phyloP scores from a whole-genome alignment of 257 asterid genomes.

The Misopates orontium region DNA sequence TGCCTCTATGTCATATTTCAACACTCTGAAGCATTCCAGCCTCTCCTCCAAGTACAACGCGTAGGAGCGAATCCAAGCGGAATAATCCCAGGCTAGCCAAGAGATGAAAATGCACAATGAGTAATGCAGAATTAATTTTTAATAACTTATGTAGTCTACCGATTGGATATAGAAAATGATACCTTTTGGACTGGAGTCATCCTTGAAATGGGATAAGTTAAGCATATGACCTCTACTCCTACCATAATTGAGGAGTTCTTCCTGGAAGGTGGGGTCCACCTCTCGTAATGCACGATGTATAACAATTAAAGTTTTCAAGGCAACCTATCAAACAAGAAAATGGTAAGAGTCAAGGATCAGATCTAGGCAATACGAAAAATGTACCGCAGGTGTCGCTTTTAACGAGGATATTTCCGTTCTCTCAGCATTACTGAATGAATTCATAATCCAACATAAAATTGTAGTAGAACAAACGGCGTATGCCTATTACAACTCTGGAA shows the following conservation, averaged over 20 bases:
- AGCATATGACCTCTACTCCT: conserved; percentile 85
- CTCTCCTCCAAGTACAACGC: conserved; percentile 96
- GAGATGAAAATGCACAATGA: conserved; percentile 25
- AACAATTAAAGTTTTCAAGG: conserved; percentile 85
- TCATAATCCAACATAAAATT: background rate
- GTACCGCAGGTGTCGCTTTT: background rate
- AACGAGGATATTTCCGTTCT: background rate
- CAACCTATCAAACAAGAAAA: conserved; percentile 57
- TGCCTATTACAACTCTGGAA: too few relatives aligned
- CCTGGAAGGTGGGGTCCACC: conserved; percentile 97
- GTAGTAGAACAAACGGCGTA: too few relatives aligned
- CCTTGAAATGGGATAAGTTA: conserved; percentile 91
- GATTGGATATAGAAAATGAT: conserved; percentile 21
- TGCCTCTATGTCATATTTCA: conserved; percentile 81
- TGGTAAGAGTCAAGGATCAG: conserved; percentile 12
- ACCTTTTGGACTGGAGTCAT: conserved; percentile 97
- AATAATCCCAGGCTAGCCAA: conserved; percentile 92
- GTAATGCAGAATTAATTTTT: conserved; percentile 12
- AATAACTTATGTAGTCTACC: conserved; percentile 8
- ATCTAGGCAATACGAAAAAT: conserved; percentile 1
- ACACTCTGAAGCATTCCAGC: conserved; percentile 82
- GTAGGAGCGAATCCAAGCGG: conserved; percentile 93
- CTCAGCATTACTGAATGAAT: conserved; percentile 3
- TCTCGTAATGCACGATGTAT: conserved; percentile 97
- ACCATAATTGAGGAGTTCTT: conserved; percentile 84